These are phyloP conservation scores for Boletus rex-veris DNA, from an alignment of 768 basidiomycete genomes.

Conservation along the genomic window DNA sequence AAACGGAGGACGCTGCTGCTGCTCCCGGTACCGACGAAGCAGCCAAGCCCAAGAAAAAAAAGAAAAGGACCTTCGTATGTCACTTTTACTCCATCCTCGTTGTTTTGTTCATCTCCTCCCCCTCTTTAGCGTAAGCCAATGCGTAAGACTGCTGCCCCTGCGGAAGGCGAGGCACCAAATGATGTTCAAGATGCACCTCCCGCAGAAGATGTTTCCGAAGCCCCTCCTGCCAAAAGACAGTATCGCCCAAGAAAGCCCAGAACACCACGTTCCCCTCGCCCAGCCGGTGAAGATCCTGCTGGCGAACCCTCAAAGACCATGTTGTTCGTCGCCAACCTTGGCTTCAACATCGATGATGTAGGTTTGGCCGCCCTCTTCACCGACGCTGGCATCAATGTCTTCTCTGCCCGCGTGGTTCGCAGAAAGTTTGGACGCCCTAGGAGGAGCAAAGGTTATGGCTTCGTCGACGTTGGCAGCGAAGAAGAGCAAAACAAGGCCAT, in stretches of 20 bases:
- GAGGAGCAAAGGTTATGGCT: conserved; percentile 95
- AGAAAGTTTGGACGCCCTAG: conserved; percentile 79
- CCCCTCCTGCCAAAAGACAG: conserved; percentile 38
- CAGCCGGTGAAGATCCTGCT: conserved; percentile 76
- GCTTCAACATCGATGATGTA: conserved; percentile 88
- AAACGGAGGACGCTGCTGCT: conserved; percentile 53
- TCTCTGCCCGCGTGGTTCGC: conserved; percentile 86
- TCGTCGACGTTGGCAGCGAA: conserved; percentile 90
- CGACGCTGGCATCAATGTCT: conserved; percentile 77
- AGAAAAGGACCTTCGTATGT: conserved; percentile 64
- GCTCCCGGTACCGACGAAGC: conserved; percentile 51
- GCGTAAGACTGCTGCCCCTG: conserved; percentile 35
- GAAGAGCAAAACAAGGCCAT: conserved; percentile 92
- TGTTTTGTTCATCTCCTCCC: conserved; percentile 7
- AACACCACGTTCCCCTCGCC: conserved; percentile 56
- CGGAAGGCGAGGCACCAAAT: conserved; percentile 21
- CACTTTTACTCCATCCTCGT: neutral
- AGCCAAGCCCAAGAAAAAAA: conserved; percentile 73
- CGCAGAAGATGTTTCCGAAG: conserved; percentile 37
- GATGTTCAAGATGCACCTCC: conserved; percentile 33
- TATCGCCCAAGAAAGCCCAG: conserved; percentile 56
- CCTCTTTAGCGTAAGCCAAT: conserved; percentile 53
- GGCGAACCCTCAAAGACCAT: conserved; percentile 88
- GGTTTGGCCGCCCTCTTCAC: conserved; percentile 80
- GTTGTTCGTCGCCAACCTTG: conserved; percentile 97